phyloP scores from a whole-genome alignment of 805 yeast genomes.

The Cyberlindnera maritima region DNA sequence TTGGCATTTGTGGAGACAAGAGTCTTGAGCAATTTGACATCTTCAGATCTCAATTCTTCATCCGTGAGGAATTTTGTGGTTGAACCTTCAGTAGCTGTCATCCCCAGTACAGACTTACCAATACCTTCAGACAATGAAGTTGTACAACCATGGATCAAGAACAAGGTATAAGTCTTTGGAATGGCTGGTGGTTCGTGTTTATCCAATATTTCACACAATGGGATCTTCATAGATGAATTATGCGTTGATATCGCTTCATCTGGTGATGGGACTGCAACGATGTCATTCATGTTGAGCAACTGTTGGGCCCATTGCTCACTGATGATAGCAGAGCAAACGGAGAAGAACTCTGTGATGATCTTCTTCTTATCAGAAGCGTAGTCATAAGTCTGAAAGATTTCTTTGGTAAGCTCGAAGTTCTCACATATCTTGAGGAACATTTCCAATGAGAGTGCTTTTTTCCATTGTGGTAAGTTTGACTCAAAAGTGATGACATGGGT shows the following conservation, averaged over 20 bases:
- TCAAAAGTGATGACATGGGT: slow-evolving; percentile 68
- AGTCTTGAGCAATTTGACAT: slow-evolving; percentile 14
- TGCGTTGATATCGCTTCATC: slow-evolving; percentile 39
- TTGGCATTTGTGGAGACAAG: slow-evolving; percentile 37
- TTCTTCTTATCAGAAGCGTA: slow-evolving; percentile 51
- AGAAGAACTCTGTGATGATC: slow-evolving; percentile 55
- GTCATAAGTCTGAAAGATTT: slow-evolving; percentile 65
- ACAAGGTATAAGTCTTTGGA: slow-evolving; percentile 60
- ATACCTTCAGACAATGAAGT: slow-evolving; percentile 66
- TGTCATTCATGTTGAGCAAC: slow-evolving; percentile 33
- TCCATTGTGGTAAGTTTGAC: slow-evolving; percentile 64
- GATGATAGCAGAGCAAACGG: slow-evolving; percentile 38
- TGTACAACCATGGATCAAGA: slow-evolving; percentile 53
- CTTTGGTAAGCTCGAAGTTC: slow-evolving; percentile 50
- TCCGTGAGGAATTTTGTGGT: slow-evolving; percentile 19
- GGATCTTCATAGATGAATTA: slow-evolving; percentile 46
- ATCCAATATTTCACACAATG: slow-evolving; percentile 75
- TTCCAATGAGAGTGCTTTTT: slow-evolving; percentile 69
- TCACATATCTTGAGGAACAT: slow-evolving; percentile 58
- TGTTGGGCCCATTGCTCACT: slow-evolving; percentile 28
- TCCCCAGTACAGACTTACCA: slow-evolving; percentile 46
- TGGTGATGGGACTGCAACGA: slow-evolving; percentile 26
- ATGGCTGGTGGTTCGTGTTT: slow-evolving; percentile 71
- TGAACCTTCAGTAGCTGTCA: slow-evolving; percentile 30
- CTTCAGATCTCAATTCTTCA: slow-evolving; percentile 7